A percentile compares a stretch with the other conserved stretches of the same genome.
Evolutionary conservation across 768 basidiomycete species (phyloP).

Genomic region (Amanita brunnescens): DNA sequence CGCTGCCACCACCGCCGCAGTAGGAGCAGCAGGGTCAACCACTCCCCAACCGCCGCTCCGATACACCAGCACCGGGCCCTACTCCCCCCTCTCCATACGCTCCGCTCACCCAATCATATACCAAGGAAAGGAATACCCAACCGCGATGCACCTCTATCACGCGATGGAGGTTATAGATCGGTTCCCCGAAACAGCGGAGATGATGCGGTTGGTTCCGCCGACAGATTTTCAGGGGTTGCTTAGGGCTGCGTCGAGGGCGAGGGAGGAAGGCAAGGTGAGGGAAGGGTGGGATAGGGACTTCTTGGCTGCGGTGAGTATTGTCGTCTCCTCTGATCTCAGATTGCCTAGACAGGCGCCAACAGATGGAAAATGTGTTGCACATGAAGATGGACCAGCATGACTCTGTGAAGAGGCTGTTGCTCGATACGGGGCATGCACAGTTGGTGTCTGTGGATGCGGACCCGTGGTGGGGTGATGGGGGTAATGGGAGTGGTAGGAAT

Average conservation of each 20-base stretch:
- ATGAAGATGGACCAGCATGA: constrained; percentile 68
- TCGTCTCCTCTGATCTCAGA: too few species aligned
- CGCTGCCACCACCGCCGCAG: too few species aligned
- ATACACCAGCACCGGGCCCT: constrained; percentile 33
- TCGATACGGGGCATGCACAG: constrained; percentile 40
- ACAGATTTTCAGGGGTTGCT: constrained; percentile 27
- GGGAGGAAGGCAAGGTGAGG: constrained; percentile 18
- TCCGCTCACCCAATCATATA: constrained; percentile 57
- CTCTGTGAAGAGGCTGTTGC: constrained; percentile 41
- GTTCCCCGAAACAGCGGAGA: constrained; percentile 45
- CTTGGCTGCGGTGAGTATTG: constrained; percentile 36
- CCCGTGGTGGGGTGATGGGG: constrained; percentile 60
- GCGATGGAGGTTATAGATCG: constrained; percentile 57
- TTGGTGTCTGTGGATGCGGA: constrained; percentile 53
- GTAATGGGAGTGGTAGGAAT: constrained; percentile 39
- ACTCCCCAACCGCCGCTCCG: constrained; percentile 20
- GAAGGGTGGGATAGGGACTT: constrained; percentile 50
- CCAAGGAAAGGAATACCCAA: constrained; percentile 48
- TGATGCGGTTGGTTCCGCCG: constrained; percentile 36
- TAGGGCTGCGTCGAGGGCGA: constrained; percentile 22
- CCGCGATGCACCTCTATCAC: constrained; percentile 68
- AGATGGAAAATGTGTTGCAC: constrained; percentile 66
- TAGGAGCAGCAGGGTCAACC: too few species aligned
- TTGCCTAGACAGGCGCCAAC: too few species aligned
- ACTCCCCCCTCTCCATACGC: constrained; percentile 51